Evolutionary conservation across 192 early-diverging fungal genomes (phyloP).

Genomic region (Entomortierella beljakovae): DNA sequence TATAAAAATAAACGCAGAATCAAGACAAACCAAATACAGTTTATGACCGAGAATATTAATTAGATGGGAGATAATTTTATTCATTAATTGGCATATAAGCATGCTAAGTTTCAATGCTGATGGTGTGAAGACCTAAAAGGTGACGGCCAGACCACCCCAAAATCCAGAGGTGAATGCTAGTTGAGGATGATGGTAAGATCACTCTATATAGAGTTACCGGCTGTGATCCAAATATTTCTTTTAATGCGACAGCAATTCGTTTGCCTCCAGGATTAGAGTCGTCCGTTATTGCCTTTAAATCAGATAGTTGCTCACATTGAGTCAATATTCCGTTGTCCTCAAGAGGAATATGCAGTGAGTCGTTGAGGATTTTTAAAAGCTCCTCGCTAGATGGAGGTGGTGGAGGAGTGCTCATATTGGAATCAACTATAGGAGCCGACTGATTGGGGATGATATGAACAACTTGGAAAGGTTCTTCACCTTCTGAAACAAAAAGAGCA

Average conservation of each 20-base stretch:
- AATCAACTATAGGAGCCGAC: neutral
- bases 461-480: slow-evolving; percentile 35
- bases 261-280: slow-evolving; percentile 26
- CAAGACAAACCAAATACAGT: too few species aligned
- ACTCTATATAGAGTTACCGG: slow-evolving; percentile 33
- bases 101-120: slow-evolving; percentile 35
- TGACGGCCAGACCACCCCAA: slow-evolving; percentile 40
- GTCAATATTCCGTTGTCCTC: slow-evolving; percentile 2
- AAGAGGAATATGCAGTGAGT: neutral
- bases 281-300: slow-evolving; percentile 5
- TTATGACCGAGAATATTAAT: too few species aligned
- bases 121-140: slow-evolving; percentile 35
- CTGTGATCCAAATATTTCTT: slow-evolving; percentile 12
- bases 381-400: slow-evolving; percentile 18
- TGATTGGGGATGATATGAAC: slow-evolving; percentile 20
- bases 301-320: slow-evolving; percentile 7
- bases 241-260: slow-evolving; percentile 10
- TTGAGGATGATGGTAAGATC: slow-evolving; percentile 4
- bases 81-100: too few species aligned
- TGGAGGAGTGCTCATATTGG: neutral
- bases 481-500: slow-evolving; percentile 42
- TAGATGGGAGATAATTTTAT: too few species aligned
- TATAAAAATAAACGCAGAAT: too few species aligned
- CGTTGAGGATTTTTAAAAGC: slow-evolving; percentile 8
- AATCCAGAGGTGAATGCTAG: slow-evolving; percentile 38